Evolutionary conservation across 495 filamentous ascomycete species (phyloP).

Genomic region (Glarea lozoyensis): DNA sequence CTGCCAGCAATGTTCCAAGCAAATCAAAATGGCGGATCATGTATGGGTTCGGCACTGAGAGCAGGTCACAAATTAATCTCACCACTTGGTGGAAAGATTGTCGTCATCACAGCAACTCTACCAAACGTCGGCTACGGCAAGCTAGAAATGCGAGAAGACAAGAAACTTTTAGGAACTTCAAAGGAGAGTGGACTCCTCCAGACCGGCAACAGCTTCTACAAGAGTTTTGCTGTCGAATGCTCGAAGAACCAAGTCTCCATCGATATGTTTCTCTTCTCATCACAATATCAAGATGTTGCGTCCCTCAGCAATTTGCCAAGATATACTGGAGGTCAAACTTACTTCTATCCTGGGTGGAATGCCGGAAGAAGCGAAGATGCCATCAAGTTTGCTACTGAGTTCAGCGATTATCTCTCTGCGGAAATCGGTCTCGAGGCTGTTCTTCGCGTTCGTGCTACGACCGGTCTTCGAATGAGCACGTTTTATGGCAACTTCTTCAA

Average conservation of each 20-base stretch:
- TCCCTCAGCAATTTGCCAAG: constrained; percentile 88
- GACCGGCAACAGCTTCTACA: constrained; percentile 93
- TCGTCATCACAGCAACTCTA: constrained; percentile 77
- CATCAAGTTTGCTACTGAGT: constrained; percentile 93
- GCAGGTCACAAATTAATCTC: constrained; percentile 94
- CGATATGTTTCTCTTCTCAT: constrained; percentile 98
- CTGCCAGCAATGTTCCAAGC: constrained; percentile 95
- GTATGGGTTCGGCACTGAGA: constrained; percentile 86
- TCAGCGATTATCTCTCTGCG: constrained; percentile 88
- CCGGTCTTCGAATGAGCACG: constrained; percentile 88
- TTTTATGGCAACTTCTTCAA: constrained; percentile 99
- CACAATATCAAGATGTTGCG: constrained; percentile 94
- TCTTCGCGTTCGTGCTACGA: constrained; percentile 88
- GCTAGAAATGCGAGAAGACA: constrained; percentile 90
- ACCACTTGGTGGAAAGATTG: constrained; percentile 86
- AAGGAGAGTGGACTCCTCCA: constrained; percentile 84
- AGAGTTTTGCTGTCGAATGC: constrained; percentile 97
- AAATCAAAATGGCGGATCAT: constrained; percentile 75
- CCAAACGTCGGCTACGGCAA: constrained; percentile 89
- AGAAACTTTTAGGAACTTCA: constrained; percentile 88
- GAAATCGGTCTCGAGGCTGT: constrained; percentile 97
- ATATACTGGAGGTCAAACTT: constrained; percentile 96
- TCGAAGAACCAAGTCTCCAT: constrained; percentile 98
- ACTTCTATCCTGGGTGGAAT: constrained; percentile 98
- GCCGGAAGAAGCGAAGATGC: constrained; percentile 87